Base-by-base conservation (phyloP, 2,329 filamentous ascomycete species). In the Colletotrichum lupini region DNA sequence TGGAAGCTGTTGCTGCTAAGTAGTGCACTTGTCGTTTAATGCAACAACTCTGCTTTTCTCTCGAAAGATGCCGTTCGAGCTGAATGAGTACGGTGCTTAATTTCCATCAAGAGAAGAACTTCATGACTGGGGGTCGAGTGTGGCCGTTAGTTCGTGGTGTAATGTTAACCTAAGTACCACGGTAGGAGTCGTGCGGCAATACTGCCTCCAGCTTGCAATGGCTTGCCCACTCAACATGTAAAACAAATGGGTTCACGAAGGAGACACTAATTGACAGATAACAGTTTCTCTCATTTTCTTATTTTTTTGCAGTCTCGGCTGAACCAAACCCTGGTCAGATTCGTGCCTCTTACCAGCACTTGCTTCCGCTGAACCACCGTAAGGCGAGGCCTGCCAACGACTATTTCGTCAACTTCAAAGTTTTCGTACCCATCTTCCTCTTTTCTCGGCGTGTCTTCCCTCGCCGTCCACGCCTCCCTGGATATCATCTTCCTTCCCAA, bases 281-380 rank as follows among this genome's bases (percentile, higher is more conserved):
- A 16, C 28, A 37, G 53, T 35, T 28, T 70, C 53, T 60, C 24
- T 35, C 32, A 1, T 30, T 60, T 32, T 28, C 1, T 60, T 26
- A 49, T 55, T 70, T 55, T 42, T 49, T 26, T 32, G 22, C 9
- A 55, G 55, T 56, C 24, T 22, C 53, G 22, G 28, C 32, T 6
- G 7, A 37, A 9, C 4, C 14, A 19, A 12, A 35, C 7, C 22
- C n/a, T 55, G 22, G 24, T 24, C 30, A 42, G 32, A 14, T 42
- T 37, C 1, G 55, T 30, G 12, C 55, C 63, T 70, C 19, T 70
- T 67, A 68, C 62, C 68, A 55, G 62, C 55, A 60, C 32, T 59
- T 58, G 62, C 61, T 59, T 59, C 49, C 58, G 58, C 58, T 5
- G 12, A 32, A 55, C 22, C 35, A 28, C 53, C 46, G 16, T 24